Percentiles rank a stretch among this genome's conserved stretches.
Conservation (phyloP, 2,329 filamentous ascomycete species). For the Thermothelomyces thermophilus region DNA sequence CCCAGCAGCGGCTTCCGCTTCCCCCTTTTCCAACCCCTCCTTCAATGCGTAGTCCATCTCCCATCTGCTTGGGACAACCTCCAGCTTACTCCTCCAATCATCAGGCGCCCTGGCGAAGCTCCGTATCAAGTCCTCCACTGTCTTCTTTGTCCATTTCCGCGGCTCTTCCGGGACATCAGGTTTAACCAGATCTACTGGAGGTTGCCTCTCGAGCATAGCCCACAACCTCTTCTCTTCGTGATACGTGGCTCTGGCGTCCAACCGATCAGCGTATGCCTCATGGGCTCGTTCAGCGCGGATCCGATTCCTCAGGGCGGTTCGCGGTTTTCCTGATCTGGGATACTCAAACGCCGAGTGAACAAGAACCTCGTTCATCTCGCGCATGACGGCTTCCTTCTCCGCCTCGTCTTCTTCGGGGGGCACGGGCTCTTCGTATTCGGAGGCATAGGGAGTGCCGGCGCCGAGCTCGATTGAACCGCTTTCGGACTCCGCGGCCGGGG, state of each 20-base stretch:
- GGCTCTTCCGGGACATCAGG: constrained; percentile 27
- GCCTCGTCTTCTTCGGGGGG: constrained; percentile 7
- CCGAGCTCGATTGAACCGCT: constrained; percentile 10
- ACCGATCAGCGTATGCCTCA: constrained; percentile 38
- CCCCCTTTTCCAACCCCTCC: neutral
- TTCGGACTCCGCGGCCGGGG: neutral
- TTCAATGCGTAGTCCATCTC: constrained; percentile 28
- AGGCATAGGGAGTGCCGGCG: neutral
- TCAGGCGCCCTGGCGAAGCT: constrained; percentile 30
- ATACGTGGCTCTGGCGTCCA: constrained; percentile 36
- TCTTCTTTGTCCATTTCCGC: constrained; percentile 23
- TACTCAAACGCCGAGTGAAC: constrained; percentile 36
- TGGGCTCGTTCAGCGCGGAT: constrained; percentile 37
- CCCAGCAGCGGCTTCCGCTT: neutral
- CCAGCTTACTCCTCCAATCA: constrained; percentile 35
- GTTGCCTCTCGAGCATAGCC: constrained; percentile 36
- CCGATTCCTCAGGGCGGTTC: constrained; percentile 31
- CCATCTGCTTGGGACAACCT: constrained; percentile 37
- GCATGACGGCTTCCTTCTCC: constrained; percentile 24
- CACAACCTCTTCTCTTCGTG: constrained; percentile 42
- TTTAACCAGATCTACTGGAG: constrained; percentile 30
- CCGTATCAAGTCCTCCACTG: constrained; percentile 26
- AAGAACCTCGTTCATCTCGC: constrained; percentile 39
- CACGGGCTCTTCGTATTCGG: neutral
- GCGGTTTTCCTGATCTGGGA: constrained; percentile 33